Evolutionary conservation across 257 asterid species (phyloP), one percentile per base, ranked within the genome.

Genomic region (Knoxia roxburghii): DNA sequence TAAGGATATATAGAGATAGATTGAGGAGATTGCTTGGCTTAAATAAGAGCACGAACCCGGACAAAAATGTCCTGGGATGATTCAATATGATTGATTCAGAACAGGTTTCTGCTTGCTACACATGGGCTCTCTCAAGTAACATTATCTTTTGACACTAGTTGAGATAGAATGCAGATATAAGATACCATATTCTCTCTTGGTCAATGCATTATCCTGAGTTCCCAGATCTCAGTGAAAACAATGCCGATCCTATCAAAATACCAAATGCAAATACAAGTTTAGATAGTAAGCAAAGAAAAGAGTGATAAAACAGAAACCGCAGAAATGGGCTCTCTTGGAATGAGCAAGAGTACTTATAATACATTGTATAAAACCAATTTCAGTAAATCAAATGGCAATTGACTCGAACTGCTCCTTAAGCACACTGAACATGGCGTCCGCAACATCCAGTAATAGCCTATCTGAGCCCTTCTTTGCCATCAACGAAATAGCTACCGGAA

Each of bases 401-500:
- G 41, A 40, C 69, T 73, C 62, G 45, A 73, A 61, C 41, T 66
- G 73, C 68, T 76, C 69, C 65, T 80, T 77, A 26, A 87, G 82
- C 55, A 65, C 65, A 39, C 50, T 51, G 69, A 86, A 53, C 69
- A 86, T 70, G 33, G 48, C 61, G 75, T 88, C 93, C 51, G 78
- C 88, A 75, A 81, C 67, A 69, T 66, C 68, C 40, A 91, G 89
- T 49, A 91, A 82, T 71, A 88, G 85, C 71, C 81, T 81, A 80
- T 91, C 96, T 13, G 88, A 83, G 45, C 89, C 96, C 71, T 89
- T 91, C 46, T 87, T 92, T 48, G 91, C 95, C 81, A 92, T 6
- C 75, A 92, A 78, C 20, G 98, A 92, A 67, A 89, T 83, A 17
- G 95, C 77, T 18, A 89, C 18, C 3, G 97, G 97, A 48, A 86